phyloP scores from a whole-genome alignment of 2,329 filamentous ascomycete species.

The Exophiala dermatitidis region DNA sequence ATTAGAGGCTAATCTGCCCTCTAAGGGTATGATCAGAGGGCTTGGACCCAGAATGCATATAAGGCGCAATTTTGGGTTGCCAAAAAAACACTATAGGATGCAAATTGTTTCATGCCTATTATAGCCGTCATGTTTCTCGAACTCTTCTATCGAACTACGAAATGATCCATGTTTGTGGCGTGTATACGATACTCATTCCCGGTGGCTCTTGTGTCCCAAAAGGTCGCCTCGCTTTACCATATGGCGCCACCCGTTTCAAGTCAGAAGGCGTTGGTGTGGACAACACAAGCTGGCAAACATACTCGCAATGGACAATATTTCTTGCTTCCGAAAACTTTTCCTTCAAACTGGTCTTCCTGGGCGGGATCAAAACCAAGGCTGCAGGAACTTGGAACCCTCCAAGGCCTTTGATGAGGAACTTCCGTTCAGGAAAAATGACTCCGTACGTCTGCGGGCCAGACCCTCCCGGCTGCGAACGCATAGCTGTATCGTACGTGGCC shows the following conservation, averaged over 20 bases:
- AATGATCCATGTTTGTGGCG: conserved; percentile 6
- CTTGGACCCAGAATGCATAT: too few species aligned
- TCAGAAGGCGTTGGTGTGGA: conserved; percentile 4
- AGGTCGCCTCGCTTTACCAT: not conserved
- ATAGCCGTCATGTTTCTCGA: too few species aligned
- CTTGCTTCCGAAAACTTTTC: conserved; percentile 3
- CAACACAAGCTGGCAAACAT: conserved; percentile 5
- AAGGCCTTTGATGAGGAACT: not conserved
- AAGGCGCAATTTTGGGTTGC: too few species aligned
- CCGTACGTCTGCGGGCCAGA: not conserved
- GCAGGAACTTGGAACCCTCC: conserved; percentile 4
- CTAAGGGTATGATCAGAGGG: too few species aligned
- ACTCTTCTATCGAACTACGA: too few species aligned
- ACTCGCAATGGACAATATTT: conserved; percentile 1
- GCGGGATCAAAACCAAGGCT: conserved; percentile 3
- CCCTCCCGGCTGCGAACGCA: not conserved
- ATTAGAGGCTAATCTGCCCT: too few species aligned
- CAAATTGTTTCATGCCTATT: too few species aligned
- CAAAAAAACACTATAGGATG: too few species aligned
- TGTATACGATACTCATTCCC: conserved; percentile 6
- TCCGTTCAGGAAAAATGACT: conserved; percentile 3
- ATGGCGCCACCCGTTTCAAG: not conserved
- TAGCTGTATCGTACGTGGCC: conserved; percentile 2
- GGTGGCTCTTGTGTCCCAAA: conserved; percentile 3
- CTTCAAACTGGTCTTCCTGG: conserved; percentile 5